Conservation (phyloP, 2,329 filamentous ascomycete species). For the Endoconidiophora polonica region DNA sequence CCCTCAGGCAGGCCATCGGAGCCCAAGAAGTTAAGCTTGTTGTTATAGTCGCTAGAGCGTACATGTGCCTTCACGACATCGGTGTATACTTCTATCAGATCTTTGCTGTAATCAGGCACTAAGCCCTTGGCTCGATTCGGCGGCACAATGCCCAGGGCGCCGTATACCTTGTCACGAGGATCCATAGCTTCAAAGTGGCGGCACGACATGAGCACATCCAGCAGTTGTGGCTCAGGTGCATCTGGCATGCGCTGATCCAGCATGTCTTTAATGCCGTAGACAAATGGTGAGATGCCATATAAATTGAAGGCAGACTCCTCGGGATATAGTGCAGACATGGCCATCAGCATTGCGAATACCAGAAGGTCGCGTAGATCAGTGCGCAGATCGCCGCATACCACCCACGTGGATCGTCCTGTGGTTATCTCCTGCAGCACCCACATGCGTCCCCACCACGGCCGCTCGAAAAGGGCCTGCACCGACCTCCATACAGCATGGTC, state of each 20-base stretch:
- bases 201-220: conserved; percentile 12
- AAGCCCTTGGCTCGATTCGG: conserved; percentile 15
- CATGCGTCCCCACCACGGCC: conserved; percentile 14
- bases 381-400: conserved; percentile 11
- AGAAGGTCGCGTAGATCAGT: conserved; percentile 11
- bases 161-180: conserved; percentile 18
- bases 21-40: conserved; percentile 14
- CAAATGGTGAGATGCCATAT: conserved; percentile 11
- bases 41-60: conserved; percentile 10
- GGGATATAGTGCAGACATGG: conserved; percentile 12
- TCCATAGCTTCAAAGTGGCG: conserved; percentile 15
- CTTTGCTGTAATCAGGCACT: conserved; percentile 16
- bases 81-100: conserved; percentile 16
- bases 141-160: conserved; percentile 16
- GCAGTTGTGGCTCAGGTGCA: conserved; percentile 7
- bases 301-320: conserved; percentile 12
- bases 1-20: conserved; percentile 14
- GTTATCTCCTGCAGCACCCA: conserved; percentile 13
- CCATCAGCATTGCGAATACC: conserved; percentile 13
- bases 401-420: conserved; percentile 11
- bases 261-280: conserved; percentile 12
- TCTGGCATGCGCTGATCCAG: conserved; percentile 8
- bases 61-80: conserved; percentile 15
- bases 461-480: conserved; percentile 12
- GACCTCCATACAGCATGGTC: conserved; percentile 11